These are phyloP conservation scores for Coemansia sp. DNA, from an alignment of 192 early-diverging fungal species.

Conservation along the genomic window DNA sequence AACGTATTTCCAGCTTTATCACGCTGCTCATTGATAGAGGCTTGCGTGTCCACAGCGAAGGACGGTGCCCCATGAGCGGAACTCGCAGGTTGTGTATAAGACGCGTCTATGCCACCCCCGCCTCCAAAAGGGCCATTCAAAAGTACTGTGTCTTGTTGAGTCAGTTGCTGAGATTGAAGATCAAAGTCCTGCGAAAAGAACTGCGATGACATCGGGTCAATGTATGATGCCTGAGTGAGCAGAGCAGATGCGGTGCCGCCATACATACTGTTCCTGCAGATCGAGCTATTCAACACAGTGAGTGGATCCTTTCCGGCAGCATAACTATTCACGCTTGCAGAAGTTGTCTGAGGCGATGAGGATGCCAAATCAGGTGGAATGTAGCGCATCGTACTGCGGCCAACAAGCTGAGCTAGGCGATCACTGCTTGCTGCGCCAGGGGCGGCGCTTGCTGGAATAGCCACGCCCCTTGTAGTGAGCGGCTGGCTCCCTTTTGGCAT, in stretches of 20 bases:
- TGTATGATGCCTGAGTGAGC: slow-evolving; percentile 36
- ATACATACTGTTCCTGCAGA: slow-evolving; percentile 27
- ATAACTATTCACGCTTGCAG: not conserved
- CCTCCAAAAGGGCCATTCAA: slow-evolving; percentile 12
- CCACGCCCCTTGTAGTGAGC: slow-evolving; percentile 31
- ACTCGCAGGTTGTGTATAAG: not conserved
- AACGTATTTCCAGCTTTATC: slow-evolving; percentile 17
- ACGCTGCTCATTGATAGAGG: not conserved
- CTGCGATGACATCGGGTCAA: slow-evolving; percentile 29
- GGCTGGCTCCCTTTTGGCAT: slow-evolving; percentile 44
- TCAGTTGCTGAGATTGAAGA: slow-evolving; percentile 38
- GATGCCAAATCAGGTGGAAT: slow-evolving; percentile 49
- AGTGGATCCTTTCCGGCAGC: not conserved
- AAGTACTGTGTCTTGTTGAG: slow-evolving; percentile 48
- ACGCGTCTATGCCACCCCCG: not conserved
- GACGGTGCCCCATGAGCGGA: not conserved
- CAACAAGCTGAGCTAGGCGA: slow-evolving; percentile 48
- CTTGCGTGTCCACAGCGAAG: not conserved
- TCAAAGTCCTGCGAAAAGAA: slow-evolving; percentile 43
- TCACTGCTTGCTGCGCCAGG: slow-evolving; percentile 45
- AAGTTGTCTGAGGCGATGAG: not conserved
- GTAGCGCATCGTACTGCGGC: slow-evolving; percentile 52
- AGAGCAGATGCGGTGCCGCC: slow-evolving; percentile 21
- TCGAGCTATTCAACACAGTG: slow-evolving; percentile 15
- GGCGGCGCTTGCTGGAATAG: slow-evolving; percentile 29